Evolutionary conservation across 345 rosid genomes (phyloP).

Genomic region (Linum trigynum): DNA sequence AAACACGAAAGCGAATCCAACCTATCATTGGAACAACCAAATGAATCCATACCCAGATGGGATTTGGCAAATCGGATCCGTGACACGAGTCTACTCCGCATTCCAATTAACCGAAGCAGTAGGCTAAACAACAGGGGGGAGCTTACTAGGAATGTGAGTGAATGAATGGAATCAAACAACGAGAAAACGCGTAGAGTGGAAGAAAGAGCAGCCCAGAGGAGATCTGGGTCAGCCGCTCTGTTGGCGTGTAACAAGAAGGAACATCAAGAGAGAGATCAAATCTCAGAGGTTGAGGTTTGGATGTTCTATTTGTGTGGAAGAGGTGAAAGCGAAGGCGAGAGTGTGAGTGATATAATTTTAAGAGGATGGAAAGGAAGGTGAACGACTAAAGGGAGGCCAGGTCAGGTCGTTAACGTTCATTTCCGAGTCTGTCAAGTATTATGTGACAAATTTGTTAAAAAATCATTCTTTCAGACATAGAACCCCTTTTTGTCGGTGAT

Average conservation of each 20-base stretch:
- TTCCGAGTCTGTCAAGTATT: background rate
- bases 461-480: too few species aligned
- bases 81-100: background rate
- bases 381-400: too few species aligned
- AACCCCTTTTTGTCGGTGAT: too few species aligned
- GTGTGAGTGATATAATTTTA: background rate
- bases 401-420: background rate
- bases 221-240: conserved; percentile 10
- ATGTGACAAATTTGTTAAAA: too few species aligned
- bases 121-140: background rate
- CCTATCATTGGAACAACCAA: background rate
- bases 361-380: background rate
- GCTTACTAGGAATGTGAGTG: background rate
- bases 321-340: background rate
- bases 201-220: background rate
- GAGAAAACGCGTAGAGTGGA: background rate
- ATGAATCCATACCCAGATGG: background rate
- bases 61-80: background rate
- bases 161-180: background rate
- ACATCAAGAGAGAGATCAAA: conserved; percentile 9
- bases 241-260: background rate
- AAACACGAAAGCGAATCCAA: background rate
- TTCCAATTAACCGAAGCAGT: background rate
- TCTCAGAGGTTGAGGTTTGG: conserved; percentile 8
- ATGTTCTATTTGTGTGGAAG: background rate